Base-by-base conservation (phyloP, 192 early-diverging fungal species). In the Diversispora eburnea region DNA sequence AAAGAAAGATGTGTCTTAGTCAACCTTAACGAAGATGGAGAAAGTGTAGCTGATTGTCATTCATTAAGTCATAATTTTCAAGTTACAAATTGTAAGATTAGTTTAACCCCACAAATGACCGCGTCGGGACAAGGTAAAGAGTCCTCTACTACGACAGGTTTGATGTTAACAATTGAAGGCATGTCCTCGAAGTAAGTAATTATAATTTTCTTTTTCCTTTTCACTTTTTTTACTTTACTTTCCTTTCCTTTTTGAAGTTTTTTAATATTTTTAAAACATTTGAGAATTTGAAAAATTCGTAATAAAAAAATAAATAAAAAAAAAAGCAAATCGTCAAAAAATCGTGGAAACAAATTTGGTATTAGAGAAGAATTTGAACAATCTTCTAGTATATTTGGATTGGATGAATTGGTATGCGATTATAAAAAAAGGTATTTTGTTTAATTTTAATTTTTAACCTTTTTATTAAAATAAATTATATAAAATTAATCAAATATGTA, bases 1-100 rank as follows among this genome's bases (percentile, higher is more conserved):
- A 77, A 79, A 69, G 75, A 77, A 7, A 51, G 73, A 5, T 79
- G 77, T 43, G 74, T 84, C 8, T 22, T 84, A 10, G 78, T 84
- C 0, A 76, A 81, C 10, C 49, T 84, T 2, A 70, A 74, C 56
- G 62, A 72, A 46, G 42, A 77, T 45, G 76, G 73, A n/a, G 74
- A 76, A 48, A 64, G 61, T 5, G 48, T 78, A 8, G 56, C n/a
- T 13, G 56, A 73, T 20, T 63, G 76, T 17, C 59, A 79, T 25
- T 81, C 80, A 33, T 76, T 77, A 33, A 81, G 80, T 74, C 78
- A 41, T 33, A 33, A 33, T 33, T 33, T 33, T 33, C 25, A 33
- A 33, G 25, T 33, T 33, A 33, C 25, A 33, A 67, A 77, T 19
- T 79, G 76, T 63, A 62, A 75, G 60, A 60, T 72, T 60, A 72